Base-by-base conservation (phyloP, 2,329 filamentous ascomycete species). In the Fonsecaea pedrosoi region DNA sequence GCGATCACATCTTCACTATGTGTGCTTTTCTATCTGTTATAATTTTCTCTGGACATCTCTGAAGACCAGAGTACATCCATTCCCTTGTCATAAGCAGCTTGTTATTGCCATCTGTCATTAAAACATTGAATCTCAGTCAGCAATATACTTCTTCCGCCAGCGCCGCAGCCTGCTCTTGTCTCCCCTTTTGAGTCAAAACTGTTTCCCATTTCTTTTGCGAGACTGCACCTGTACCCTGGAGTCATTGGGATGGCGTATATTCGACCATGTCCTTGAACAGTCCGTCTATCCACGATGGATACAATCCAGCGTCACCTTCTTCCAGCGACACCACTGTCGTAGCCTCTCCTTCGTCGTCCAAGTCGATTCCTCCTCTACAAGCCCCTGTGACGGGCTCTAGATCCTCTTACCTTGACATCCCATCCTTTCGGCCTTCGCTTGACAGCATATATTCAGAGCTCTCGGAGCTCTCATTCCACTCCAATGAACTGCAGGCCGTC, bases 401-500 rank as follows among this genome's bases (percentile, higher is more conserved):
- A 25, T 54, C 54, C 50, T 42, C 62, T 18, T 65, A 67, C 57
- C 68, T 70, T 35, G 67, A 69, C 48, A 60, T 69, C 18, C 69
- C 69, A 2, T 54, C 62, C 5, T 65, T 63, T 55, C 66, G 68
- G 13, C 60, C 65, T 12, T 71, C 71, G 2, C 60, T 71, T 30
- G 68, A 73, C 35, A 71, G 68, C 54, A 70, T 69, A 15, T 72
- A 71, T 54, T 71, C 72, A 9, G 65, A 71, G 18, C 69, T 74
- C 25, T 71, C 73, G 32, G 74, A 75, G 59, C 61, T 74, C 21
- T 73, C 72, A 9, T 64, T 74, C 15, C 68, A 68, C 38, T 66
- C 73, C 5, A 68, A 69, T 34, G 69, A 73, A 30, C 58, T 70
- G 15, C 63, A 55, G 7, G 64, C 55, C 55, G 59, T 35, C 15